Evolutionary conservation across 2,329 filamentous ascomycete species (phyloP).

Genomic region (Sclerotinia glacialis): DNA sequence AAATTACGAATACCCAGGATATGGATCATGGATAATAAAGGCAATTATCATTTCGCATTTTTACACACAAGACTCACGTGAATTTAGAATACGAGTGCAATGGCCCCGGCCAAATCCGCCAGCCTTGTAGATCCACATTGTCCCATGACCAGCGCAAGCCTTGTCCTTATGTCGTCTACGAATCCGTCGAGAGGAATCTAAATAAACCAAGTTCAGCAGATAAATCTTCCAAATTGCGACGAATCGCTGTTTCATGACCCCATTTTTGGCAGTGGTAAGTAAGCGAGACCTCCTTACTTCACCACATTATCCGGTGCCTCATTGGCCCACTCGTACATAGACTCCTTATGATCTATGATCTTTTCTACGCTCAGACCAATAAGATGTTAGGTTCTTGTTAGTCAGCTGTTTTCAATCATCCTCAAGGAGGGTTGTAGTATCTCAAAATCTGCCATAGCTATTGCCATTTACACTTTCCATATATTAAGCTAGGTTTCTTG

Average conservation of each 20-base stretch:
- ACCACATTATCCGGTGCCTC: neutral
- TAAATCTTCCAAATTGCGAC: neutral
- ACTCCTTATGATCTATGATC: neutral
- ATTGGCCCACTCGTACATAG: constrained; percentile 7
- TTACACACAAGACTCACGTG: neutral
- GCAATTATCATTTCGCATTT: neutral
- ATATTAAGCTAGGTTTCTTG: neutral
- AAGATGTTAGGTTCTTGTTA: neutral
- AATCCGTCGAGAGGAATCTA: neutral
- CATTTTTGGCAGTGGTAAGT: constrained; percentile 7
- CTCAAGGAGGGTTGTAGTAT: neutral
- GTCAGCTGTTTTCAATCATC: neutral
- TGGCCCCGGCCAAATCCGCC: neutral
- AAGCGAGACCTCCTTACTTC: constrained; percentile 13
- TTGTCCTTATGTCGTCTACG: neutral
- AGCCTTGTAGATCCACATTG: neutral
- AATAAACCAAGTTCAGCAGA: neutral
- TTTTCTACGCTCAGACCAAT: neutral
- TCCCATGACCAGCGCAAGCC: neutral
- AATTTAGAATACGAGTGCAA: constrained; percentile 4
- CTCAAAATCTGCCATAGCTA: neutral
- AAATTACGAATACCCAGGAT: constrained; percentile 17
- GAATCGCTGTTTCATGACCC: neutral
- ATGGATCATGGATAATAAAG: constrained; percentile 9
- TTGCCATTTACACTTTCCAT: neutral